Percentiles rank a stretch among this genome's conserved stretches.
These are phyloP conservation scores for Hygrophorus pudorinus DNA, from an alignment of 768 basidiomycete species.

Conservation along the genomic window DNA sequence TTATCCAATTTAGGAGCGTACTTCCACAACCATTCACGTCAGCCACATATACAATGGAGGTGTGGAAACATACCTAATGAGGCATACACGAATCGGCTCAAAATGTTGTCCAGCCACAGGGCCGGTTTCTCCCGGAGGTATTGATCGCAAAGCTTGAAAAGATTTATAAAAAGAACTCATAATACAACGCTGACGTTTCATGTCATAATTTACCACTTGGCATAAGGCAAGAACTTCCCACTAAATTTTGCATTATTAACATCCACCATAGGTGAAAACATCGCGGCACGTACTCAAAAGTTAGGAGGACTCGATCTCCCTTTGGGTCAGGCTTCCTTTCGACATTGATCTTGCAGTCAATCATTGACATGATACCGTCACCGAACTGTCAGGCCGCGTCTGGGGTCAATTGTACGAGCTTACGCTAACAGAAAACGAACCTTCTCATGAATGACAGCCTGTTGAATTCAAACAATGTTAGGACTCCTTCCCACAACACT, in stretches of 20 bases:
- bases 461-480: neutral
- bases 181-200: neutral
- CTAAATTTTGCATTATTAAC: conserved; percentile 24
- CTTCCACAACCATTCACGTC: too few relatives aligned
- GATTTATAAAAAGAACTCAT: neutral
- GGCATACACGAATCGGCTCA: too few relatives aligned
- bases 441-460: conserved; percentile 76
- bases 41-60: too few relatives aligned
- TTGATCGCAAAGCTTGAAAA: neutral
- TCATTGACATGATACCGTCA: conserved; percentile 86
- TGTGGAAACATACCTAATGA: too few relatives aligned
- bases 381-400: conserved; percentile 44
- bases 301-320: conserved; percentile 70
- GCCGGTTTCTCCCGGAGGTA: too few relatives aligned
- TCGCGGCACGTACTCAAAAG: conserved; percentile 55
- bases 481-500: neutral
- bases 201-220: conserved; percentile 42
- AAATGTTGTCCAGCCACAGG: too few relatives aligned
- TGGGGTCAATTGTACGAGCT: neutral
- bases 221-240: conserved; percentile 71
- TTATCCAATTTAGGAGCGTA: too few relatives aligned
- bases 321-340: conserved; percentile 65
- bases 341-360: conserved; percentile 66
- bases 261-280: neutral
- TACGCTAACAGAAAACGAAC: conserved; percentile 16